Conservation (phyloP, 2,329 filamentous ascomycete genomes). For the Sarocladium kiliense region DNA sequence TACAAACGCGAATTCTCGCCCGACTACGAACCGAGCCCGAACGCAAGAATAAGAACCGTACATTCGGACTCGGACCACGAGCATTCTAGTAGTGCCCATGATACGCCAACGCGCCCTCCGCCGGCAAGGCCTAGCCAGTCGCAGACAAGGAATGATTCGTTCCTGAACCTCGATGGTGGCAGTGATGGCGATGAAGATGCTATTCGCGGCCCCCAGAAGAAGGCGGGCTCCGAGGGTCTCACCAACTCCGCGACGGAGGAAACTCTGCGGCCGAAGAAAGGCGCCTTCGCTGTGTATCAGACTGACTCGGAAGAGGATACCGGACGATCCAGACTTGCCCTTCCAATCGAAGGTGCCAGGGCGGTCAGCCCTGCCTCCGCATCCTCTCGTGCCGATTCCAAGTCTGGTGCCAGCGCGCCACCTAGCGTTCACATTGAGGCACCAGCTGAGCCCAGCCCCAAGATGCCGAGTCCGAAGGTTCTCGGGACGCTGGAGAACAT, state of each 20-base stretch:
- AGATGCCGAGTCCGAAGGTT: constrained; percentile 26
- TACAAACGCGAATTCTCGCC: constrained; percentile 63
- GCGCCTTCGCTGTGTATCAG: constrained; percentile 17
- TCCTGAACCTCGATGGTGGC: constrained; percentile 42
- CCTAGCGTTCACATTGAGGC: constrained; percentile 41
- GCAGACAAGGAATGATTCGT: constrained; percentile 39
- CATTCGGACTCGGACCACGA: constrained; percentile 36
- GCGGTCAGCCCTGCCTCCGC: constrained; percentile 28
- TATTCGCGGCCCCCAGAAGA: not conserved
- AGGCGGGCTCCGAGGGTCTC: not conserved
- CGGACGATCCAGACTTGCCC: constrained; percentile 30
- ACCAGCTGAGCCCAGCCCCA: constrained; percentile 25
- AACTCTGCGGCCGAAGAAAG: constrained; percentile 23
- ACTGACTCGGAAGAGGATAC: constrained; percentile 28
- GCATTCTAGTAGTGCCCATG: constrained; percentile 14
- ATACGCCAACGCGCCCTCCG: constrained; percentile 30
- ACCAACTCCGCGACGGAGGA: constrained; percentile 18
- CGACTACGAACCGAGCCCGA: constrained; percentile 67
- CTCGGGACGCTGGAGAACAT: constrained; percentile 26
- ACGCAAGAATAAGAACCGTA: constrained; percentile 65
- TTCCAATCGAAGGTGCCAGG: constrained; percentile 37
- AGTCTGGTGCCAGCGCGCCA: constrained; percentile 35
- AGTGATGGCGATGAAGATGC: constrained; percentile 42
- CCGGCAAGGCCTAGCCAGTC: constrained; percentile 17
- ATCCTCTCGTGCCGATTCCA: constrained; percentile 34